Evolutionary conservation across 768 basidiomycete species (phyloP), one percentile per base, ranked within the genome.

Genomic region (Suillus brevipes): DNA sequence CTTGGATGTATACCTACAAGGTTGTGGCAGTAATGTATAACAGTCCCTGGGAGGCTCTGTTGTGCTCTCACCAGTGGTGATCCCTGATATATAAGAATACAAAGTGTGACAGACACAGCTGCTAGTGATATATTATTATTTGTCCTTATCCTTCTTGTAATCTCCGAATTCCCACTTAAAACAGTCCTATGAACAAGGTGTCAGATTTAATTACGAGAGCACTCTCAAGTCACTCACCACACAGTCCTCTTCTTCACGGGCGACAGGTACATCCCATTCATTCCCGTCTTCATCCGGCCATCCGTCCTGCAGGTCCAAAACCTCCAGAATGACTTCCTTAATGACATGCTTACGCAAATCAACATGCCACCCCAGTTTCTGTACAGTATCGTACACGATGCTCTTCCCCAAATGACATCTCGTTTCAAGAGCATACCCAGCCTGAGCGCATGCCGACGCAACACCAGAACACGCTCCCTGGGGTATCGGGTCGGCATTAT

Each of bases 131-230:
- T 3, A 28, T 42, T 43, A 64, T 28, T 43, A 64, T 28, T 8
- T 28, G 16, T 38, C 53, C 49, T 23, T 43, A 52, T 77, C 67
- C 67, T 81, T 79, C 68, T 81, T 79, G 76, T 78, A 84, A 60
- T 81, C 73, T 8, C 84, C 82, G 62, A 91, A 92, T 64, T 90
- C 86, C 91, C 91, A 92, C 70, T 89, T 89, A 75, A 78, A 88
- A 75, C 91, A 92, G 64, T 92, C 91, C 90, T 92, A 69, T 9
- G 65, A 64, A 56, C n/a, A 53, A 36, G 60, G 23, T 38, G 47
- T 37, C 57, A 42, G 67, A n/a, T n/a, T n/a, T n/a, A n/a, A 49
- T 31, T 14, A 52, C 14, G 13, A n/a, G 52, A 38, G 14, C 20
- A 52, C 7, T 43, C 63, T 42, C 25, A 52, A 16, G 58, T 42